These are phyloP conservation scores for Pulveroboletus sp. DNA, from an alignment of 768 basidiomycete species.

Conservation along the genomic window DNA sequence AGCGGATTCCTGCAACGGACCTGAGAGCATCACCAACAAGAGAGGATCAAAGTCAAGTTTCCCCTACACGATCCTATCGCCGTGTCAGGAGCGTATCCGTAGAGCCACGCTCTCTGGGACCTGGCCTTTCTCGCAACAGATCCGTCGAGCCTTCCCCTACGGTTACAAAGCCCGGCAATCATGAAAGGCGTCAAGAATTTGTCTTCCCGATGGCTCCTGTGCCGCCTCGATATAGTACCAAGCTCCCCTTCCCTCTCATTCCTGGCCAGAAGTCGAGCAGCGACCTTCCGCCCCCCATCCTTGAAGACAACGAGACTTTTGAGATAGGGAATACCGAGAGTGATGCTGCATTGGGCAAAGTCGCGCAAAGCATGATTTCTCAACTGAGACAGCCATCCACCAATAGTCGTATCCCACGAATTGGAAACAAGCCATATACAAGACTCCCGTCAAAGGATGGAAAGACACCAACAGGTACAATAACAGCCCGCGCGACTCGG, in stretches of 20 bases:
- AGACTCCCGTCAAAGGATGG: constrained; percentile 29
- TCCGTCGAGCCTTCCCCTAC: constrained; percentile 27
- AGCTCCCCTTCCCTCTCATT: constrained; percentile 30
- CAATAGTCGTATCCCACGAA: constrained; percentile 63
- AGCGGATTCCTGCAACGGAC: constrained; percentile 31
- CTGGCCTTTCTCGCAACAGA: constrained; percentile 21
- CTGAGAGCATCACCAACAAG: constrained; percentile 27
- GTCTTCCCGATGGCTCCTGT: constrained; percentile 18
- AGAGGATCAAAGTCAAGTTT: constrained; percentile 1
- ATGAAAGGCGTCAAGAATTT: constrained; percentile 17
- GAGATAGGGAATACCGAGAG: constrained; percentile 3
- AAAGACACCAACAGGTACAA: constrained; percentile 2
- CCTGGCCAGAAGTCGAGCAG: constrained; percentile 16
- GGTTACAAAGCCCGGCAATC: constrained; percentile 4
- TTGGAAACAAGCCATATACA: constrained; percentile 56
- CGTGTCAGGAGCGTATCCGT: constrained; percentile 34
- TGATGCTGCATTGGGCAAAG: constrained; percentile 15
- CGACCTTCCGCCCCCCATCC: constrained; percentile 28
- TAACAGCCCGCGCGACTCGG: constrained; percentile 4
- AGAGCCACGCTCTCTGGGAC: constrained; percentile 29
- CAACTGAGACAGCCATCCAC: constrained; percentile 43
- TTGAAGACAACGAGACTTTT: constrained; percentile 29
- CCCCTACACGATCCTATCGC: constrained; percentile 16
- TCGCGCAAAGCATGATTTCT: constrained; percentile 36
- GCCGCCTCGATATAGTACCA: constrained; percentile 7